Base-by-base conservation (phyloP, 371 early-diverging fungal species). In the Rhizomucor miehei region DNA sequence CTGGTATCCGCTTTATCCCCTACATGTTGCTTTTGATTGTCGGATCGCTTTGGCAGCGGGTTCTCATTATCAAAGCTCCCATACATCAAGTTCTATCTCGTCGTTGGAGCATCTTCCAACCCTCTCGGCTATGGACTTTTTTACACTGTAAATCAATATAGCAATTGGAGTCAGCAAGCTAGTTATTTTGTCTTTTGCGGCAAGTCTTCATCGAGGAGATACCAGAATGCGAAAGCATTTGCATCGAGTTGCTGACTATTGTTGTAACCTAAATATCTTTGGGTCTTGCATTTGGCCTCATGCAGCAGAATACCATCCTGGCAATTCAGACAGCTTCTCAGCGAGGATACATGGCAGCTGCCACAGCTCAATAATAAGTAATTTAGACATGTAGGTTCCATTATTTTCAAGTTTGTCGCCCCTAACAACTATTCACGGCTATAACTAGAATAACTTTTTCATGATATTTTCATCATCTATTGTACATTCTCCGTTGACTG, bases 291-390 rank as follows among this genome's bases (percentile, higher is more conserved):
- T 62, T 85, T 20, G 89, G 89, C 16, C 48, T 85, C 20, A 73
- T 77, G 13, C 77, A 86, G 59, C 88, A 89, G 63, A 81, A 81
- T 29, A 60, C 63, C 37, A 71, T 85, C 20, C 67, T 88, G 6
- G 78, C 73, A 0, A 74, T 72, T 3, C 89, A 88, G 63, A 69
- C 78, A 0, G 51, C 77, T 1, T 82, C 82, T 8, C 62, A 45
- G n/a, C 60, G 62, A 21, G 66, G 65, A 47, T 79, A 87, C 54
- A 77, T 86, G 44, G 83, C 89, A 11, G 67, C 88, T 23, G 83
- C 77, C 37, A 85, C 89, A 19, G 67, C 48, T n/a, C n/a, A 17
- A 45, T 47, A 49, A 50, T 49, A 57, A 12, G 29, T 14, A 10
- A 29, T 25, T 38, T 39, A n/a, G n/a, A n/a, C n/a, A n/a, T n/a